Percentiles rank a stretch among this genome's conserved stretches.
phyloP scores from a whole-genome alignment of 371 early-diverging fungal genomes.

The Mortierella sp. region DNA sequence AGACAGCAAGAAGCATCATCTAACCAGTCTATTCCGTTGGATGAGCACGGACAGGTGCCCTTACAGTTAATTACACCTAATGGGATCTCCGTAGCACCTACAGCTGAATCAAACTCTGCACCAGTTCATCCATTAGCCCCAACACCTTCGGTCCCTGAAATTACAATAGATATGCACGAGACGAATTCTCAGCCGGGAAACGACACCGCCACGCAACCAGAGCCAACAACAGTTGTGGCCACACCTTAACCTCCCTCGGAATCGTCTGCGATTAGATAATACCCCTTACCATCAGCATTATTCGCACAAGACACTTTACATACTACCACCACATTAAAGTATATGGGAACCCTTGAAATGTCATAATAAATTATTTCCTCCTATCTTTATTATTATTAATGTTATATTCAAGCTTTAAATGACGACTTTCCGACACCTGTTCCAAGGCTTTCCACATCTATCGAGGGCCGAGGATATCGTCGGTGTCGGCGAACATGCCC shows the following conservation, averaged over 20 bases:
- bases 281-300: neutral
- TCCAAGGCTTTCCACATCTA: conserved; percentile 44
- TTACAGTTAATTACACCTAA: conserved; percentile 38
- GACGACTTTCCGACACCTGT: conserved; percentile 34
- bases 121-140: neutral
- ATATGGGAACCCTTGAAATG: too few species aligned
- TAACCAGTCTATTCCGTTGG: conserved; percentile 17
- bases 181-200: neutral
- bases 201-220: neutral
- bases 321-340: too few species aligned
- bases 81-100: conserved; percentile 24
- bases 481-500: conserved; percentile 24
- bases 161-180: neutral
- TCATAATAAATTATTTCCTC: neutral
- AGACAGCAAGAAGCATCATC: neutral
- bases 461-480: conserved; percentile 19
- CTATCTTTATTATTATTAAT: neutral
- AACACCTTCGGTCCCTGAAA: neutral
- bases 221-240: neutral
- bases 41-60: conserved; percentile 40
- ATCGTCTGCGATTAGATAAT: neutral
- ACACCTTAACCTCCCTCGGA: neutral
- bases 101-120: neutral
- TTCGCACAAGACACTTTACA: neutral
- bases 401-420: neutral